Evolutionary conservation across 176 grass and related monocot genomes (phyloP).

Genomic region (Areca catechu): DNA sequence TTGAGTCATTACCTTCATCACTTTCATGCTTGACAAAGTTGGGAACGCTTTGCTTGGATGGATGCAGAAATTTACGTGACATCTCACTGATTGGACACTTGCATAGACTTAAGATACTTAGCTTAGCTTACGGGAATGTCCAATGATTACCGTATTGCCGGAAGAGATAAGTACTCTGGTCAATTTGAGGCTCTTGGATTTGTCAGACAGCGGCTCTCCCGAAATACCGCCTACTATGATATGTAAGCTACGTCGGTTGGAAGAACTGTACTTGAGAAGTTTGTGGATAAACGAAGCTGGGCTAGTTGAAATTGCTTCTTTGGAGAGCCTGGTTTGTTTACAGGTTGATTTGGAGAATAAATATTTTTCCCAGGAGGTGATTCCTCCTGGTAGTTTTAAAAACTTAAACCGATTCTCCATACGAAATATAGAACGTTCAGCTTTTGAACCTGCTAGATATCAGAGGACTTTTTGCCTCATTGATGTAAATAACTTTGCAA

Average conservation of each 20-base stretch:
- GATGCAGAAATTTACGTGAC: not conserved
- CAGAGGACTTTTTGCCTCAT: constrained; percentile 20
- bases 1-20: constrained; percentile 10
- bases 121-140: not conserved
- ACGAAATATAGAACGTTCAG: too few species aligned
- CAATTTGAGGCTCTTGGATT: constrained; percentile 27
- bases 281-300: too few species aligned
- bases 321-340: constrained; percentile 2
- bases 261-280: constrained; percentile 29
- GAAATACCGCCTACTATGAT: constrained; percentile 7
- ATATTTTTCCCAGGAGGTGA: too few species aligned
- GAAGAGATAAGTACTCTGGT: constrained; percentile 1
- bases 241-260: constrained; percentile 9
- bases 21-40: not conserved
- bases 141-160: constrained; percentile 4
- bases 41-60: not conserved
- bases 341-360: too few species aligned
- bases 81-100: too few species aligned
- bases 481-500: not conserved
- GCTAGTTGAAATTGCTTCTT: constrained; percentile 20
- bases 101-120: constrained; percentile 15
- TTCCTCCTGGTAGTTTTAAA: too few species aligned
- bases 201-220: constrained; percentile 5
- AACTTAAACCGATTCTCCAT: too few species aligned
- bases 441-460: too few species aligned